Base-by-base conservation (phyloP, 371 early-diverging fungal genomes). In the Chytridiales sp. region DNA sequence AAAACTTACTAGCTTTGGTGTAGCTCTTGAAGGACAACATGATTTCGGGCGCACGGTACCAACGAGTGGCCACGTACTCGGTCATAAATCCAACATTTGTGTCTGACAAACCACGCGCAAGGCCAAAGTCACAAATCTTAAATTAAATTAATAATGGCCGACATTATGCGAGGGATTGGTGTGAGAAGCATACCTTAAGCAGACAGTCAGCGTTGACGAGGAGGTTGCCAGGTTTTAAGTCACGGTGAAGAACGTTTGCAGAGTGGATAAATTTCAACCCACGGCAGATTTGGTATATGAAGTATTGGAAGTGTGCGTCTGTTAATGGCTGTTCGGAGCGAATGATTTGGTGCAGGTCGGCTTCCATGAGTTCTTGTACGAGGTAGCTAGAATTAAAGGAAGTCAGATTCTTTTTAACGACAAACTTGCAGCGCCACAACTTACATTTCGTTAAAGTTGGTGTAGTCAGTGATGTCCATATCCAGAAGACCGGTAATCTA, bases 161-260 rank as follows among this genome's bases (percentile, higher is more conserved):
- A 32, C 15, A 44, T 36, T 35, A 34, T 32, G 36, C 34, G 52
- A 4, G 24, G 44, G 15, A 19, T 27, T 31, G 29, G 13, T 22
- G 6, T 19, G 26, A 24, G 40, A n/a, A 38, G 0, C 60, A 1
- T 21, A 88, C 88, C 85, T 94, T 85, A 26, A 98, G 83, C 72
- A 95, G 96, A 72, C 99, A 97, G 76, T 98, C 94, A 36, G 97
- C 94, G 69, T 98, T 98, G 13, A 97, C 97, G 17, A 98, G 80
- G 65, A 98, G 68, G 74, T 97, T 98, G 58, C 92, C 94, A 17
- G 99, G 99, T 74, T 98, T 98, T 68, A 98, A 74, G 74, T 98
- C 99, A 61, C 98, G 83, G 74, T 98, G 98, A 43, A 97, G 78
- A 22, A 98, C 99, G 68, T 97, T 95, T n/a, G 97, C 97, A 31